Evolutionary conservation across 129 eudicot genomes (phyloP), one percentile per base, ranked within the genome.

Genomic region (Artemisia tridentata): DNA sequence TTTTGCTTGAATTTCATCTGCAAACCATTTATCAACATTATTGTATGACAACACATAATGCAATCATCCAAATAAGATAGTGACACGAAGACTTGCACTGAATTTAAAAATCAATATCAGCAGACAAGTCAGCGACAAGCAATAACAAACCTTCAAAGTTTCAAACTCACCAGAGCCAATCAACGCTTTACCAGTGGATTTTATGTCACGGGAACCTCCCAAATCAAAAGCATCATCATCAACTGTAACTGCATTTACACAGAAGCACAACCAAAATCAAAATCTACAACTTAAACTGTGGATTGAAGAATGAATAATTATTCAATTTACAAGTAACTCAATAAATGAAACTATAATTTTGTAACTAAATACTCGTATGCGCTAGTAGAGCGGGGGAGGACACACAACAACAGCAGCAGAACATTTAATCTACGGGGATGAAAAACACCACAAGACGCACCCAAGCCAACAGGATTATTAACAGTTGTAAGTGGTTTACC

Each of bases 1-100:
- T 38, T 41, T 67, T 10, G 58, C 10, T 27, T 11, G 77, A 59
- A 63, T 71, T 64, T 79, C 82, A 77, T 62, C 83, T 79, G 76
- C 54, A 57, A 65, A 51, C 19, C 10, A 34, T 29, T 59, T 25
- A 46, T 2, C 29, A 46, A 46, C 57, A 63, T 62, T 77, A 61
- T 18, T 19, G 20, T 41, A 16, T 21, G 17, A 25, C 11, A 77
- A n/a, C 16, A 50, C 65, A 38, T 12, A 49, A 38, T 47, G 60
- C 56, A 9, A 23, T 38, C 31, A 29, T 9, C 5, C 63, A 21
- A 21, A n/a, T n/a, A n/a, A n/a, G 0, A 54, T 6, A 6, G 19
- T 60, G 6, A 54, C 8, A 16, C 19, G n/a, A 17, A 19, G 1
- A 19, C 12, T 55, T 55, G 61, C 7, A 19, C 11, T 8, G 43